Conservation (phyloP, 1,284 basidiomycete species). For the Mycosarcoma mackinlayi region DNA sequence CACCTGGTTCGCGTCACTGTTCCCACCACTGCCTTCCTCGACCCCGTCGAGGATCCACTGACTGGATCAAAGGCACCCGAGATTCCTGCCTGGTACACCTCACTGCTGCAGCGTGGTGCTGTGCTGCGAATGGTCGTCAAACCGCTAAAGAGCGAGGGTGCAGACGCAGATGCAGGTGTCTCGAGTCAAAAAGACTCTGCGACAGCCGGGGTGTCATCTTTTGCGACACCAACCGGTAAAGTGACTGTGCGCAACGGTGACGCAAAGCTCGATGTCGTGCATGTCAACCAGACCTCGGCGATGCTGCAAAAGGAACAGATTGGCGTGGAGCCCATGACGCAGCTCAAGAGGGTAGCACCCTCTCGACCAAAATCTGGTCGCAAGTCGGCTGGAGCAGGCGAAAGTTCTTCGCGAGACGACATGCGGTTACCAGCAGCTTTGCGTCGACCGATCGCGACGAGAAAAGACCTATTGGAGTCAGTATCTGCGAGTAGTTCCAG, state of each 20-base stretch:
- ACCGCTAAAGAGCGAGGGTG: constrained; percentile 26
- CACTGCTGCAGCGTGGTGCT: constrained; percentile 45
- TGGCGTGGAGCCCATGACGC: constrained; percentile 42
- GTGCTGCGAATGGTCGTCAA: constrained; percentile 47
- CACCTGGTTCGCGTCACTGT: constrained; percentile 62
- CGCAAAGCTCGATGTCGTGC: constrained; percentile 48
- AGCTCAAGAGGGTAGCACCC: constrained; percentile 31
- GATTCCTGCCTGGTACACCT: constrained; percentile 45
- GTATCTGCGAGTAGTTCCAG: background rate
- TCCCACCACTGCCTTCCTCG: constrained; percentile 44
- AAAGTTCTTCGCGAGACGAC: constrained; percentile 5
- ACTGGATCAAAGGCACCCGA: constrained; percentile 41
- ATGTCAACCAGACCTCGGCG: constrained; percentile 62
- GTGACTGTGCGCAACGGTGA: constrained; percentile 41
- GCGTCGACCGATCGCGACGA: constrained; percentile 21
- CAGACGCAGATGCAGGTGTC: constrained; percentile 7
- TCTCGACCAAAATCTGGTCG: constrained; percentile 29
- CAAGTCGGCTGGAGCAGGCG: constrained; percentile 19
- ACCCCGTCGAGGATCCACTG: constrained; percentile 45
- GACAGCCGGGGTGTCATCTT: constrained; percentile 6
- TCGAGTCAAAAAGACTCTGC: constrained; percentile 9
- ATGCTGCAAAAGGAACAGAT: constrained; percentile 61
- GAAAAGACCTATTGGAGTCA: constrained; percentile 20
- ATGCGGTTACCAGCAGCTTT: constrained; percentile 31
- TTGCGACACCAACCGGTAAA: constrained; percentile 37